Conservation (phyloP, 2,329 filamentous ascomycete species). For the Tolypocladium sp. region DNA sequence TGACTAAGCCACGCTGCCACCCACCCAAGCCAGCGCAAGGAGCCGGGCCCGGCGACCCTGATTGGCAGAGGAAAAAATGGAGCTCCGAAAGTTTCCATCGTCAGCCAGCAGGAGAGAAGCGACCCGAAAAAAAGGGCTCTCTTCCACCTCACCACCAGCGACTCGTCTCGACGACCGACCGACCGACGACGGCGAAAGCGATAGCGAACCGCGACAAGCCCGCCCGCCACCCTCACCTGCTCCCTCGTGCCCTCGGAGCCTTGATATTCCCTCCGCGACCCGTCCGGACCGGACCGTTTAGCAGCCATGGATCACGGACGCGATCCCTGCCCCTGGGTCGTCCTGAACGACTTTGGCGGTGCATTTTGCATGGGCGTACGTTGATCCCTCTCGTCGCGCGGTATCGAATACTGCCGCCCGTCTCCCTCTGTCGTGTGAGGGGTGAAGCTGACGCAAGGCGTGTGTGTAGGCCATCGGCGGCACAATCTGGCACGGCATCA, state of each 20-base stretch:
- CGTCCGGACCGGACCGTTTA: background rate
- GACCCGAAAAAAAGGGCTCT: background rate
- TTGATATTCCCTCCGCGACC: background rate
- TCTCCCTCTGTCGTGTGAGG: too few species aligned
- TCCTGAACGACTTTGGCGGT: constrained; percentile 94
- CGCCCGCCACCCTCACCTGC: background rate
- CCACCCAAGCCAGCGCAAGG: background rate
- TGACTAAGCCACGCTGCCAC: background rate
- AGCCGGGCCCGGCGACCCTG: background rate
- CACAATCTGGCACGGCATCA: constrained; percentile 93
- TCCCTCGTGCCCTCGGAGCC: background rate
- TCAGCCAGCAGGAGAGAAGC: background rate
- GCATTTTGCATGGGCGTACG: constrained; percentile 94
- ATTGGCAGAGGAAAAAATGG: background rate
- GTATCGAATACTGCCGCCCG: too few species aligned
- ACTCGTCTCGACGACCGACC: background rate
- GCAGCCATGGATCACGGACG: constrained; percentile 79
- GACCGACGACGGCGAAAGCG: background rate
- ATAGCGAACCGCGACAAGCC: background rate
- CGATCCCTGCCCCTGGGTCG: constrained; percentile 95
- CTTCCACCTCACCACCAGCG: background rate
- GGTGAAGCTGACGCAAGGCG: background rate
- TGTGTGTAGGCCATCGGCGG: constrained; percentile 56
- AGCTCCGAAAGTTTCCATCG: background rate
- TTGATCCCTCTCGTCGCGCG: constrained; percentile 3